Evolutionary conservation across 116 monocot genomes (phyloP).

Genomic region (Thalassia testudinum): DNA sequence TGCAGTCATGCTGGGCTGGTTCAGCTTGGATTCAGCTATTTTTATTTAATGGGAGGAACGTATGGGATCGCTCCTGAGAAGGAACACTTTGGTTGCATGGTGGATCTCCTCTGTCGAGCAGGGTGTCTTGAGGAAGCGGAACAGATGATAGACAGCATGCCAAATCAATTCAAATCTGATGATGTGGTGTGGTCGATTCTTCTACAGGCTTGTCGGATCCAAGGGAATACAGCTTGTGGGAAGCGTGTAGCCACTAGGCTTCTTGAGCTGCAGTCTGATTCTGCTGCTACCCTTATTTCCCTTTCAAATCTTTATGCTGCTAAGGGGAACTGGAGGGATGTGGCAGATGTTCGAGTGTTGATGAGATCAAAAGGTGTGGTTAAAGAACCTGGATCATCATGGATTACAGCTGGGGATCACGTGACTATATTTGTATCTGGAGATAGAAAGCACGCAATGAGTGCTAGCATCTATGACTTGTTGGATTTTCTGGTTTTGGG

Average conservation of each 20-base stretch:
- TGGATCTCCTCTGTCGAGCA: conserved; percentile 58
- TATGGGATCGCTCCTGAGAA: conserved; percentile 33
- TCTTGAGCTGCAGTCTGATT: conserved; percentile 28
- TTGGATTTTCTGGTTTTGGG: no score
- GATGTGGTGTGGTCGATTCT: conserved; percentile 71
- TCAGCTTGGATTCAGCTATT: conserved; percentile 48
- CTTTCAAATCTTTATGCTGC: conserved; percentile 59
- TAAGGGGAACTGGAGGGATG: conserved; percentile 54
- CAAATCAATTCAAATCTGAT: conserved; percentile 38
- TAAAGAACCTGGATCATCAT: conserved; percentile 78
- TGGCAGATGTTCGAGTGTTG: conserved; percentile 27
- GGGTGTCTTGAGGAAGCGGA: conserved; percentile 55
- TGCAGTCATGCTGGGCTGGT: conserved; percentile 70
- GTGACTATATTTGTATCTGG: no score
- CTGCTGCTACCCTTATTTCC: conserved; percentile 44
- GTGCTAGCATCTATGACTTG: no score
- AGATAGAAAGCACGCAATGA: no score
- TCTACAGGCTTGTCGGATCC: conserved; percentile 36
- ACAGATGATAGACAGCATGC: conserved; percentile 39
- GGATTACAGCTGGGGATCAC: conserved; percentile 24
- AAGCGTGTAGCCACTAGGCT: conserved; percentile 28
- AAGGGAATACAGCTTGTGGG: conserved; percentile 41
- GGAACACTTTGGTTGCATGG: conserved; percentile 85
- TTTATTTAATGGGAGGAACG: conserved; percentile 29
- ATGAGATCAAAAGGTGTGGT: conserved; percentile 68